Evolutionary conservation across 371 early-diverging fungal genomes (phyloP).

Genomic region (Mortierella sp.): DNA sequence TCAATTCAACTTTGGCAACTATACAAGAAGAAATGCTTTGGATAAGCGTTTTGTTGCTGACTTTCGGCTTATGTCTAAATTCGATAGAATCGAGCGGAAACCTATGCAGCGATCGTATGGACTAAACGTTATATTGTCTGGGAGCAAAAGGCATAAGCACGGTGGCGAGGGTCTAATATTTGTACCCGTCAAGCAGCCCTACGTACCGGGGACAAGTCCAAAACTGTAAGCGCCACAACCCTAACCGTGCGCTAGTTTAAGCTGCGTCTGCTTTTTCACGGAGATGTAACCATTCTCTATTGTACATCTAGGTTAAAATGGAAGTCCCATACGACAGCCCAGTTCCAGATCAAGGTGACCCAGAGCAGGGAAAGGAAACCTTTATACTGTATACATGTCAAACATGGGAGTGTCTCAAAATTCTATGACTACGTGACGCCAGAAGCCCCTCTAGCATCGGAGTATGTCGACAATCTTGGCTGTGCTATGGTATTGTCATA

Average conservation of each 20-base stretch:
- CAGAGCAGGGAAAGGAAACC: conserved; percentile 77
- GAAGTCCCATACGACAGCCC: conserved; percentile 92
- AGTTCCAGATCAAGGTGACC: conserved; percentile 77
- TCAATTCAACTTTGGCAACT: not conserved
- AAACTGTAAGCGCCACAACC: conserved; percentile 62
- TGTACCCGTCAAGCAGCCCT: conserved; percentile 83
- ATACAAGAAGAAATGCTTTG: too few species aligned
- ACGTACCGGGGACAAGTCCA: conserved; percentile 75
- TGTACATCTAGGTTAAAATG: conserved; percentile 81
- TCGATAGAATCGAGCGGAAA: conserved; percentile 65
- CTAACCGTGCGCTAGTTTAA: not conserved
- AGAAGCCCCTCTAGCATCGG: conserved; percentile 63
- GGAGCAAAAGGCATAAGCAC: conserved; percentile 78
- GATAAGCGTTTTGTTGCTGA: not conserved
- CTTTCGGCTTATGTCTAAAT: not conserved
- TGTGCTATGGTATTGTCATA: not conserved
- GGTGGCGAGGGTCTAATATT: conserved; percentile 92
- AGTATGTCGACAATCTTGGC: conserved; percentile 55
- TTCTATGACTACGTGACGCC: conserved; percentile 78
- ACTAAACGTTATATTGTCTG: conserved; percentile 69
- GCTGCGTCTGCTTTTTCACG: not conserved
- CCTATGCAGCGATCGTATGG: conserved; percentile 76
- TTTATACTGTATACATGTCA: conserved; percentile 70
- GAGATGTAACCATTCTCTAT: not conserved
- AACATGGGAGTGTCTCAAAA: conserved; percentile 67